Percentiles rank a stretch among this genome's conserved stretches.
phyloP scores from a whole-genome alignment of 768 basidiomycete genomes.

The Termitomyces sp. region DNA sequence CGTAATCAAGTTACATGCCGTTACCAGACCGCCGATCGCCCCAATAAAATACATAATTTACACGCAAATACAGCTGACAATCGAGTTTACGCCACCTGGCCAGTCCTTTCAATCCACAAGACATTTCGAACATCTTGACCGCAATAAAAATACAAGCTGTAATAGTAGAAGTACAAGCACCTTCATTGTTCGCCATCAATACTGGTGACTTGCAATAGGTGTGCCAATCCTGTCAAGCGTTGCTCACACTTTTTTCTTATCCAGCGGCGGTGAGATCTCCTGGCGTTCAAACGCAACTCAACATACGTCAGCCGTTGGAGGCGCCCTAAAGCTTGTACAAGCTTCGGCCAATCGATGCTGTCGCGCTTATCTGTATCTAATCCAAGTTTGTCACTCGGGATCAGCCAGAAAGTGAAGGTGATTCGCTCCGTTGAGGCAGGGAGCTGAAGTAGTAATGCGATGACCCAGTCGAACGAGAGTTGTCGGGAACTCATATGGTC shows the following conservation, averaged over 20 bases:
- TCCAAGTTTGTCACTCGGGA: slow-evolving; percentile 10
- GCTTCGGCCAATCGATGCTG: slow-evolving; percentile 5
- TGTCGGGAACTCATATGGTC: background rate
- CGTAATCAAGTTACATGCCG: background rate
- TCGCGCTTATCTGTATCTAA: background rate
- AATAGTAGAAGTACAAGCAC: background rate
- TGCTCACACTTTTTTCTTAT: slow-evolving; percentile 1
- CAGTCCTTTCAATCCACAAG: background rate
- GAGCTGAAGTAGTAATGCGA: slow-evolving; percentile 2
- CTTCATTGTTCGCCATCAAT: background rate
- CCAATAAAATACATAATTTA: background rate
- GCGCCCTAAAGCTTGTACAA: background rate
- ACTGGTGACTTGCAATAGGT: background rate
- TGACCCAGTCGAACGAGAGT: slow-evolving; percentile 11
- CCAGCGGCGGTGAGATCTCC: slow-evolving; percentile 5
- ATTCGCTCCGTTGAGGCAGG: slow-evolving; percentile 1
- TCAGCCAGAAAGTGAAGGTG: slow-evolving; percentile 12
- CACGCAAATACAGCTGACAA: background rate
- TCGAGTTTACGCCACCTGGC: background rate
- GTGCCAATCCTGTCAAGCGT: background rate
- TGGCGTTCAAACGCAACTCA: slow-evolving; percentile 5
- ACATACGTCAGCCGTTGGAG: background rate
- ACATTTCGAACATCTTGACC: too few species aligned
- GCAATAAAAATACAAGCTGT: background rate
- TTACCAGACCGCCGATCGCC: background rate